Base-by-base conservation (phyloP, 176 grass and related monocot genomes). In the Miscanthus lutarioriparius region DNA sequence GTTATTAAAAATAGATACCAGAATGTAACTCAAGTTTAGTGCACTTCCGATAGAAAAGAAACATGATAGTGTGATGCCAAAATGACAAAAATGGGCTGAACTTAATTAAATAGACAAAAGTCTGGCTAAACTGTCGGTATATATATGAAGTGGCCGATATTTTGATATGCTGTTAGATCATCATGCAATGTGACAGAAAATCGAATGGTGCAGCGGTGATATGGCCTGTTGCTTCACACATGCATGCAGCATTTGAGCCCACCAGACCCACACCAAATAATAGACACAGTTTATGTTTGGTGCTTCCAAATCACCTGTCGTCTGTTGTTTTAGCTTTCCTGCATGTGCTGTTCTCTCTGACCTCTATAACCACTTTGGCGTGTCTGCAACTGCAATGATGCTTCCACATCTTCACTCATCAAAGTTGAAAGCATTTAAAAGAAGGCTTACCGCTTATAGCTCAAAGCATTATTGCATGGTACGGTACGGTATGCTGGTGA, bases 391-490 rank as follows among this genome's bases (percentile, higher is more conserved):
- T 32, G 48, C 32, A 53, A 76, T 38, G 33, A 76, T 38, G 41
- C 63, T 32, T 74, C 8, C 15, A 48, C 25, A 49, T 64, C 77
- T 85, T 76, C 70, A 61, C 76, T 19, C 33, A 39, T 16, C 32
- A 70, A 70, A 48, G 74, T 40, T 70, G 64, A 72, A 70, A 61
- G 54, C 77, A 76, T 61, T 12, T 35, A 30, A 88, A 79, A 22
- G 13, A 36, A 32, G 38, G 69, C 10, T 20, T 71, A 36, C 64
- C 70, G 39, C 37, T 70, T 86, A 44, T 53, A 28, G 53, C 28
- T 77, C 61, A 28, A 28, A 28, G 8, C 64, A 65, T 89, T 72
- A 89, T 89, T 82, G 83, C 72, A 66, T 86, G 83, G 83, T 89
- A 89, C 64, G 51, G 51, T 36, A 5, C 0, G 35, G 3, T 68